Evolutionary conservation across 2,329 filamentous ascomycete species (phyloP), one percentile per base, ranked within the genome.

Genomic region (Neopestalotiopsis clavispora): DNA sequence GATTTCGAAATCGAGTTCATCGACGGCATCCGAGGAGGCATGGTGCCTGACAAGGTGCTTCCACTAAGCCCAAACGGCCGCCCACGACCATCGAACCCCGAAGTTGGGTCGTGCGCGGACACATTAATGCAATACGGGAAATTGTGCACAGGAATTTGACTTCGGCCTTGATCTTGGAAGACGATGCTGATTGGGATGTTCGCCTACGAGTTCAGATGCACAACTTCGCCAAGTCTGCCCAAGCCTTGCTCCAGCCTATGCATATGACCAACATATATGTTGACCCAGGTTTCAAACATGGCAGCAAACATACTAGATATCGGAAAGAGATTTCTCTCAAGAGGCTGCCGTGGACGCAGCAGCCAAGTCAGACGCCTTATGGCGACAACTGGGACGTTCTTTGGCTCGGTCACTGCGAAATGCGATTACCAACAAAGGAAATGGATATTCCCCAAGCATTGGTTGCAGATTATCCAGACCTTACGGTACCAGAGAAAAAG

Each of bases 121-220:
- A 83, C 68, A 78, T 83, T 72, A 80, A 82, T 59, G 78, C 77
- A 0, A 72, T 81, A 13, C 75, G 74, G 49, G 74, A 80, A 78
- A 78, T 88, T 10, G 80, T 88, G 13, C 77, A 82, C 30, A 77
- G 82, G 20, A 82, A 83, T 66, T 72, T 86, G 12, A 71, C 74
- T 1, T 80, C 80, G 0, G 82, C 83, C 1, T 73, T 85, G 3
- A 83, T 85, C 56, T 74, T 85, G 59, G 84, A 85, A 75, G 83
- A 85, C 69, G 83, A 86, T 67, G 79, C 80, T n/a, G 84, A 85
- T 72, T 85, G 83, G 84, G 84, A 85, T 69, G 76, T 85, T 17
- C 73, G 75, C 2, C 75, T 85, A n/a, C 80, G 80, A 45, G 68
- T 75, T 4, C 84, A 85, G 69, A 77, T 85, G 4, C 73, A 64